These are phyloP conservation scores for Aspergillus mulundensis DNA, from an alignment of 495 filamentous ascomycete genomes.

Conservation along the genomic window DNA sequence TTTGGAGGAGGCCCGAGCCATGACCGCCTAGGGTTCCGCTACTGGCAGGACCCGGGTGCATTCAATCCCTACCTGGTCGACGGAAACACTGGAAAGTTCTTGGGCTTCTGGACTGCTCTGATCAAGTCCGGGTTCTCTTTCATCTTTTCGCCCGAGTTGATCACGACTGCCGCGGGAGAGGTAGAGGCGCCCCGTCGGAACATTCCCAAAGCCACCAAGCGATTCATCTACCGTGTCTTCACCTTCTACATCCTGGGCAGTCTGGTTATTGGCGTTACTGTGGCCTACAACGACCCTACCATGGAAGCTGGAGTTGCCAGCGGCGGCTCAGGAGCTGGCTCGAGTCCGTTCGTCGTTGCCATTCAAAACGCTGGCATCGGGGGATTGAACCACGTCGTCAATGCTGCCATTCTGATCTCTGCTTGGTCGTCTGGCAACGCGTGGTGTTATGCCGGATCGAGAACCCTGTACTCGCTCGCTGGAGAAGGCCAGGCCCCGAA, in stretches of 20 bases:
- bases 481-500: constrained; percentile 61
- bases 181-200: constrained; percentile 69
- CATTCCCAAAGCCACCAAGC: constrained; percentile 71
- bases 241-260: constrained; percentile 66
- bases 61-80: constrained; percentile 51
- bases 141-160: constrained; percentile 65
- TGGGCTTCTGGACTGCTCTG: constrained; percentile 40
- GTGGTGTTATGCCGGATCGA: constrained; percentile 69
- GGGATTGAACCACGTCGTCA: constrained; percentile 67
- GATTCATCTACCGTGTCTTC: constrained; percentile 79
- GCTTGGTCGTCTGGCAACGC: constrained; percentile 69
- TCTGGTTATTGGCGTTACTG: constrained; percentile 52
- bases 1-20: constrained; percentile 60
- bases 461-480: constrained; percentile 73
- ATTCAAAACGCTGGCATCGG: constrained; percentile 59
- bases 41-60: constrained; percentile 66
- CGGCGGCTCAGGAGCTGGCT: constrained; percentile 39
- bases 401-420: constrained; percentile 65
- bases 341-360: constrained; percentile 56
- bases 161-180: constrained; percentile 77
- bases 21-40: constrained; percentile 64
- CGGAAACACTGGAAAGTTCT: constrained; percentile 33
- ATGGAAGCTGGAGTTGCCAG: constrained; percentile 49
- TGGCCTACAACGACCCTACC: constrained; percentile 45
- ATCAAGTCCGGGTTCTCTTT: constrained; percentile 48